Percentiles rank a stretch among this genome's conserved stretches.
phyloP scores from a whole-genome alignment of 2,329 filamentous ascomycete species.

The Scytalidium sp. region DNA sequence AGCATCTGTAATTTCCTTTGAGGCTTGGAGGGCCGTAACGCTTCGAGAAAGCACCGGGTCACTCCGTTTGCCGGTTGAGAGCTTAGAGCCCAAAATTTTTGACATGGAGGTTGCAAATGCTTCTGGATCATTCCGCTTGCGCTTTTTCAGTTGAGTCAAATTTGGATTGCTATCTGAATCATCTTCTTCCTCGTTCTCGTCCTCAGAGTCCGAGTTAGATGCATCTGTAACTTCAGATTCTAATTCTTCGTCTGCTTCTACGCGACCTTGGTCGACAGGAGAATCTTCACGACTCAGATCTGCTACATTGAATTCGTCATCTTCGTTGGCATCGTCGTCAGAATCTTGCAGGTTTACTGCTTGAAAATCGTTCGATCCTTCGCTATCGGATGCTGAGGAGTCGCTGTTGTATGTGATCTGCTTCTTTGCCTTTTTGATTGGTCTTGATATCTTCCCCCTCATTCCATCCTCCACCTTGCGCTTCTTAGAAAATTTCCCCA shows the following conservation, averaged over 20 bases:
- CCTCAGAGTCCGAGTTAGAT: constrained; percentile 31
- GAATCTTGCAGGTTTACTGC: constrained; percentile 45
- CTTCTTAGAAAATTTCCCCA: constrained; percentile 40
- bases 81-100: constrained; percentile 88
- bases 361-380: constrained; percentile 39
- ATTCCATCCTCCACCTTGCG: constrained; percentile 59
- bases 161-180: constrained; percentile 39
- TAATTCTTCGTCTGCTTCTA: constrained; percentile 11
- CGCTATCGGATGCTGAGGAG: constrained; percentile 52
- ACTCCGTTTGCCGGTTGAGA: constrained; percentile 74
- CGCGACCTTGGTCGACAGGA: constrained; percentile 22
- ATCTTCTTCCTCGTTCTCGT: constrained; percentile 27
- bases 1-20: constrained; percentile 68
- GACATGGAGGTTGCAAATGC: constrained; percentile 92
- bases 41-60: constrained; percentile 92
- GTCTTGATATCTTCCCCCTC: constrained; percentile 42
- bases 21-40: constrained; percentile 68
- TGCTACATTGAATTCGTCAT: constrained; percentile 21
- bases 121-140: constrained; percentile 87
- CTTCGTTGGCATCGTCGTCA: constrained; percentile 26
- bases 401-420: constrained; percentile 61
- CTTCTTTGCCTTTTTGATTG: constrained; percentile 59
- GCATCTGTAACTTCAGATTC: constrained; percentile 33
- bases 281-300: constrained; percentile 21
- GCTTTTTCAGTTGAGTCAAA: constrained; percentile 46